Conservation (phyloP, 2,329 filamentous ascomycete genomes). For the Colletotrichum tropicicola region DNA sequence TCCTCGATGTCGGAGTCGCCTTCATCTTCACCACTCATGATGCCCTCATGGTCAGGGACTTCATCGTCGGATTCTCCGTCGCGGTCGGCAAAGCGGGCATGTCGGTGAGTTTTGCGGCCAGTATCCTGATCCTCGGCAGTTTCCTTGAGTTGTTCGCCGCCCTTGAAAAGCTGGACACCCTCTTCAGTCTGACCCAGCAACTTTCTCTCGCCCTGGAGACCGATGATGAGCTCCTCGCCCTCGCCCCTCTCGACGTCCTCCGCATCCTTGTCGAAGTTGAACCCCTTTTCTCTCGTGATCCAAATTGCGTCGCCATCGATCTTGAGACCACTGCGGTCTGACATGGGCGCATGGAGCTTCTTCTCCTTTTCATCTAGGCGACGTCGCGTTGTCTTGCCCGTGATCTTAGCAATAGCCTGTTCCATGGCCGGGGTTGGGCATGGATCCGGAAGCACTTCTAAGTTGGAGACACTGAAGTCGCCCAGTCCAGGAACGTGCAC, state of each 20-base stretch:
- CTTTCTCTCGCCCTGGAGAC: constrained; percentile 82
- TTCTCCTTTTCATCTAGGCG: constrained; percentile 97
- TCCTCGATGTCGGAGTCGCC: constrained; percentile 60
- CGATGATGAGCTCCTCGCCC: constrained; percentile 93
- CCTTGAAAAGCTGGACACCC: constrained; percentile 86
- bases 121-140: constrained; percentile 63
- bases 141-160: constrained; percentile 73
- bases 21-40: constrained; percentile 62
- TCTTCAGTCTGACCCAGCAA: constrained; percentile 84
- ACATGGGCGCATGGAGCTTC: constrained; percentile 96
- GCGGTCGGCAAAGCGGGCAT: constrained; percentile 65
- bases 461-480: constrained; percentile 82
- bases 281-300: constrained; percentile 76
- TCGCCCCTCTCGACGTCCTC: constrained; percentile 83
- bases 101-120: constrained; percentile 67
- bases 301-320: constrained; percentile 98
- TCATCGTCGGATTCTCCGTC: constrained; percentile 58
- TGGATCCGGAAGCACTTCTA: constrained; percentile 91
- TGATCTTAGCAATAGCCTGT: constrained; percentile 83
- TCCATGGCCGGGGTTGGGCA: constrained; percentile 95
- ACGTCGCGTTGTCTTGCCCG: constrained; percentile 82
- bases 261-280: constrained; percentile 76
- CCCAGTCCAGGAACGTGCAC: constrained; percentile 94
- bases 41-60: constrained; percentile 61
- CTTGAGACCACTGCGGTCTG: constrained; percentile 92